A percentile compares a stretch with the other conserved stretches of the same genome.
Conservation (phyloP, 345 rosid species). For the Cardamine chenopodiifolia region DNA sequence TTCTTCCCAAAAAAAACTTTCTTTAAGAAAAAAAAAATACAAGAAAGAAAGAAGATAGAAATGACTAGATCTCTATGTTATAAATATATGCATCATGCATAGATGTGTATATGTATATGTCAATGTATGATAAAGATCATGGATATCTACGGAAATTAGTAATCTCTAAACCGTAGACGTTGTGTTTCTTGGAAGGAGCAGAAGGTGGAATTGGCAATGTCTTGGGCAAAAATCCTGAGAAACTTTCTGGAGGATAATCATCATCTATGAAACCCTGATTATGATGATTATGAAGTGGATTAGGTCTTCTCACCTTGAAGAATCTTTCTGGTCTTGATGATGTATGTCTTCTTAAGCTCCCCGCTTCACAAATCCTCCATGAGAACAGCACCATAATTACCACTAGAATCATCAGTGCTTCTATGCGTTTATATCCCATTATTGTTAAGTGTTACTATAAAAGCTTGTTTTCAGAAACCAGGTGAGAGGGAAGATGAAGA, state of each 20-base stretch:
- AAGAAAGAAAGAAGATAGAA: conserved; percentile 5
- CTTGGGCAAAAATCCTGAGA: conserved; percentile 60
- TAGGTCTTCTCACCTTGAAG: conserved; percentile 41
- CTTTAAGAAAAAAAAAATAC: background rate
- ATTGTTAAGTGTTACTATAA: background rate
- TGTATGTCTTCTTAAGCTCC: conserved; percentile 33
- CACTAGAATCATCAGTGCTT: conserved; percentile 28
- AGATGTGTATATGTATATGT: conserved; percentile 11
- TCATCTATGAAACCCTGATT: conserved; percentile 24
- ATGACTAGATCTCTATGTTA: conserved; percentile 25
- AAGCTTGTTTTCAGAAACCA: conserved; percentile 19
- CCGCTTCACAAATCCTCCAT: conserved; percentile 37
- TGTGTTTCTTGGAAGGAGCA: conserved; percentile 73
- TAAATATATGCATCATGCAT: conserved; percentile 11
- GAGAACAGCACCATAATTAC: conserved; percentile 36
- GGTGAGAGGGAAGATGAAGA: conserved; percentile 15
- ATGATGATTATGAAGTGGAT: conserved; percentile 22
- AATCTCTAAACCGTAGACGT: conserved; percentile 53
- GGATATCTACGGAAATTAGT: conserved; percentile 36
- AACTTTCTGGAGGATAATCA: conserved; percentile 42
- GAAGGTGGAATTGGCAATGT: conserved; percentile 65
- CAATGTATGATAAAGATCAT: conserved; percentile 40
- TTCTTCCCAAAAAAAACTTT: conserved; percentile 24
- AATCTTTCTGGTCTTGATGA: conserved; percentile 44
- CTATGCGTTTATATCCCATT: conserved; percentile 34